Evolutionary conservation across 148 eudicot species (phyloP).

Genomic region (Chenopodium quinoa): DNA sequence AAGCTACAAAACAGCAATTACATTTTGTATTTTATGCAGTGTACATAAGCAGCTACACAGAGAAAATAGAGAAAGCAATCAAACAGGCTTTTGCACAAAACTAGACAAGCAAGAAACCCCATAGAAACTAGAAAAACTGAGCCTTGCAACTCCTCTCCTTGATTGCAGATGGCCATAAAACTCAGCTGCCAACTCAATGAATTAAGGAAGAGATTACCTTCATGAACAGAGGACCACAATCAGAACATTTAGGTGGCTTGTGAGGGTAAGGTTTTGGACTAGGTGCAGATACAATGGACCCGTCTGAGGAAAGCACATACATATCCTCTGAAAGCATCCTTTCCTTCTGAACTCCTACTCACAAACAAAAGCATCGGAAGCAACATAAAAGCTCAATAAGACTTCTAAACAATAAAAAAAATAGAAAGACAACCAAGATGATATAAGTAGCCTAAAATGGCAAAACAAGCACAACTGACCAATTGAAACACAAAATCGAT

Average conservation of each 20-base stretch:
- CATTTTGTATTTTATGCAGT: not conserved
- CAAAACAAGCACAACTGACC: not conserved
- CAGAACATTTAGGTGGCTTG: conserved; percentile 94
- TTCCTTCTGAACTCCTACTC: conserved; percentile 94
- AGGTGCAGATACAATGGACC: conserved; percentile 51
- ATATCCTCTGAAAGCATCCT: conserved; percentile 91
- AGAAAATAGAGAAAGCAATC: not conserved
- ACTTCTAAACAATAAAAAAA: not conserved
- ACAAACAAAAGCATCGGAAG: conserved; percentile 12
- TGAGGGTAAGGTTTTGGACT: conserved; percentile 72
- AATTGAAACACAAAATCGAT: not conserved
- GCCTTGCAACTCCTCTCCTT: not conserved
- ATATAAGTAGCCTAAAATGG: not conserved
- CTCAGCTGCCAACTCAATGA: not conserved
- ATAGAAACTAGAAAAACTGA: not conserved
- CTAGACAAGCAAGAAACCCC: not conserved
- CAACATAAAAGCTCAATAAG: conserved; percentile 2
- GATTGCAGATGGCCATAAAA: not conserved
- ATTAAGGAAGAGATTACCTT: conserved; percentile 44
- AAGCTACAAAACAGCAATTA: not conserved
- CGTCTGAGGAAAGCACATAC: conserved; percentile 78
- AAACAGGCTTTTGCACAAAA: not conserved
- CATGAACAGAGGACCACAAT: conserved; percentile 83
- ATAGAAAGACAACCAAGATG: not conserved
- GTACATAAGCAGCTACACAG: not conserved